These are phyloP conservation scores for Aureobasidium sp. DNA, from an alignment of 2,329 filamentous ascomycete genomes.

Conservation along the genomic window DNA sequence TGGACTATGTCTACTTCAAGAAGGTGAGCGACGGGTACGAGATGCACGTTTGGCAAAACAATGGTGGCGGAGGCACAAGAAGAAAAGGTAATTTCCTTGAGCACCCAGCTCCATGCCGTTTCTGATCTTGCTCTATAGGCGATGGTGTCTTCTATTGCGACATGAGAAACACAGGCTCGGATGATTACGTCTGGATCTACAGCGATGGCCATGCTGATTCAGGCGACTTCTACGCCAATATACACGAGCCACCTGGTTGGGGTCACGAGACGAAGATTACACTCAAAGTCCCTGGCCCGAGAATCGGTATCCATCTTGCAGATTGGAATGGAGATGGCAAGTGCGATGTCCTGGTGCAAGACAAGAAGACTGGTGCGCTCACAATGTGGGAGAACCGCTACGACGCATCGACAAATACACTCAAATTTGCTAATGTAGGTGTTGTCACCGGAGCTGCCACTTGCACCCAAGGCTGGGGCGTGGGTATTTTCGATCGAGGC, in stretches of 20 bases:
- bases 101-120: no score
- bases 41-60: constrained; percentile 15
- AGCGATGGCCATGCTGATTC: background rate
- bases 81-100: no score
- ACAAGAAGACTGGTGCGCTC: constrained; percentile 6
- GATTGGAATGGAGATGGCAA: constrained; percentile 16
- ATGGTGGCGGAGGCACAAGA: constrained; percentile 16
- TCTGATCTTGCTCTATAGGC: no score
- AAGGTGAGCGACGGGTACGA: background rate
- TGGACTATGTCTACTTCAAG: background rate
- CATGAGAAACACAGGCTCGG: constrained; percentile 16
- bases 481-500: background rate
- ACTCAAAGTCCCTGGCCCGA: background rate
- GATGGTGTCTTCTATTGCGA: constrained; percentile 19
- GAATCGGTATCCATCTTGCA: constrained; percentile 14
- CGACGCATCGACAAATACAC: background rate
- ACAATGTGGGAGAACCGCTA: background rate
- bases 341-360: constrained; percentile 9
- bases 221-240: background rate
- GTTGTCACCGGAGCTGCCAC: background rate
- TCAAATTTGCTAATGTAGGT: background rate
- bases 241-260: constrained; percentile 15
- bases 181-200: constrained; percentile 17
- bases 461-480: background rate
- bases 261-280: background rate